Base-by-base conservation (phyloP, 169 alveolate species). In the Amoebophrya sp. region DNA sequence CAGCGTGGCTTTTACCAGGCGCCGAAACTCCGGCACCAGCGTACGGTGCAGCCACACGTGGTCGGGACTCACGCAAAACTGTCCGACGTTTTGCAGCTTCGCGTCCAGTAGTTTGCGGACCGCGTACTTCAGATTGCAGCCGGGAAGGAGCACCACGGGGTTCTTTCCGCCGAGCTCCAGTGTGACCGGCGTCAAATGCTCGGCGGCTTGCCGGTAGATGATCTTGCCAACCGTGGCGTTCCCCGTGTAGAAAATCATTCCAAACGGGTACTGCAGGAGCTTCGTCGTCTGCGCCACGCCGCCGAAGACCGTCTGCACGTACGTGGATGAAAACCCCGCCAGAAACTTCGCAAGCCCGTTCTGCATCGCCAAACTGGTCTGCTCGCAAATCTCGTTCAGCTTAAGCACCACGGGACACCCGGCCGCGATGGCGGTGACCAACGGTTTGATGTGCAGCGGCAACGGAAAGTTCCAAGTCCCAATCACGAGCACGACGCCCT, bases 381-480 rank as follows among this genome's bases (percentile, higher is more conserved):
- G 38, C 39, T 66, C 39, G 35, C 83, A 66, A n/a, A 66, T 25
- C 32, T 66, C 83, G 83, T 66, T 66, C 83, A 66, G 35, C 18
- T 66, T 66, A 0, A 66, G 83, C 32, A 66, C 35, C 39, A 66
- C 83, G 0, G 83, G 83, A 25, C 83, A 66, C 1, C 83, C 83
- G 7, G 83, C 83, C 35, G 83, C 83, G 10, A 66, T 7, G 35
- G 83, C 83, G 2, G 83, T 66, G 10, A 66, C 83, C 35, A 66
- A 25, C 29, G 83, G 83, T 25, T 66, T 66, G 83, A 66, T 66
- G 83, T 66, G 83, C 83, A 66, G 83, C 1, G 83, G 83, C 83
- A 66, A 25, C 83, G 83, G 83, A n/a, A 66, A 66, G 35, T 66
- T 66, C 83, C 83, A 66, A 7, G 83, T 66, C 10, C 83, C 83